phyloP scores from a whole-genome alignment of 768 basidiomycete species.

The Candolleomyces eurysporus region DNA sequence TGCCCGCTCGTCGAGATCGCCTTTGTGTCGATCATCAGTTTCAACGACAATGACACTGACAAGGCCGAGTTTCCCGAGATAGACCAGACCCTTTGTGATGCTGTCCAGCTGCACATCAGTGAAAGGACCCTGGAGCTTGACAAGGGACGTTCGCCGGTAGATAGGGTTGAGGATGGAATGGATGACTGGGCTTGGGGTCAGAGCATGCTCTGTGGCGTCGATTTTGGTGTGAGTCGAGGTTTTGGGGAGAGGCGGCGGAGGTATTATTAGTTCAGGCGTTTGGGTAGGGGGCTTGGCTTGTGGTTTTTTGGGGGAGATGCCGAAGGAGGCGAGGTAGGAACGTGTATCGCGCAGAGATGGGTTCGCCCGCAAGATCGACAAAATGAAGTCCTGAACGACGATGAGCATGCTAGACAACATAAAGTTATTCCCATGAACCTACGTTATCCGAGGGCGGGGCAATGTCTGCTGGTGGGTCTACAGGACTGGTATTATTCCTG shows the following conservation, averaged over 20 bases:
- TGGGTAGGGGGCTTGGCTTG: constrained; percentile 27
- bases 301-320: constrained; percentile 49
- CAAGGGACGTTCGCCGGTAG: constrained; percentile 83
- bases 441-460: constrained; percentile 51
- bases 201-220: constrained; percentile 27
- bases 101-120: constrained; percentile 90
- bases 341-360: constrained; percentile 90
- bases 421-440: constrained; percentile 16
- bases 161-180: constrained; percentile 84
- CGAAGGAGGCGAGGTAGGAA: constrained; percentile 90
- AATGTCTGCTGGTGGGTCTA: constrained; percentile 35
- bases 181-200: constrained; percentile 54
- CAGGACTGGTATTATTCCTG: constrained; percentile 24
- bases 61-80: constrained; percentile 93
- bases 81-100: constrained; percentile 89
- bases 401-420: constrained; percentile 11
- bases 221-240: constrained; percentile 24
- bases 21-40: constrained; percentile 69
- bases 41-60: constrained; percentile 96
- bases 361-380: constrained; percentile 90
- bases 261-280: constrained; percentile 19
- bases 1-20: constrained; percentile 67
- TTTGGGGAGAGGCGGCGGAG: constrained; percentile 26
- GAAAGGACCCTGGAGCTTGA: constrained; percentile 97
- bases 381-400: constrained; percentile 80